Percentiles rank a stretch among this genome's conserved stretches.
phyloP scores from a whole-genome alignment of 192 early-diverging fungal species.

The Linnemannia zychae region DNA sequence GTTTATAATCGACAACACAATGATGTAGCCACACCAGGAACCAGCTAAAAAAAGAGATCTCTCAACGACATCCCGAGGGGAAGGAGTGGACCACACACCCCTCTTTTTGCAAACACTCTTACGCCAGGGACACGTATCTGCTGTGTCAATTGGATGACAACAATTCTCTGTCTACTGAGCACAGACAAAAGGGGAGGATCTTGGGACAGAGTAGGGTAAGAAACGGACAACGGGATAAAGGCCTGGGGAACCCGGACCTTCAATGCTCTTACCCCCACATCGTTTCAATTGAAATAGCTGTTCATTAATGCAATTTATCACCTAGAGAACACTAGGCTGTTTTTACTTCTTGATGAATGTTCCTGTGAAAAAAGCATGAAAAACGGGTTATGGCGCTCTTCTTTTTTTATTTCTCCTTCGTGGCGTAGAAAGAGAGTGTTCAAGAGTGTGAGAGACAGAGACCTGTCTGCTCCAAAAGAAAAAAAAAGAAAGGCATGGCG shows the following conservation, averaged over 20 bases:
- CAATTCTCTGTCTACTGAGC: background rate
- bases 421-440: background rate
- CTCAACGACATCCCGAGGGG: background rate
- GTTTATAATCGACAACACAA: background rate
- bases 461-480: background rate
- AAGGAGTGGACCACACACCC: background rate
- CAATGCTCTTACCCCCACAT: background rate
- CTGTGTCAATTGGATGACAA: too few relatives aligned
- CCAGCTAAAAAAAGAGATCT: background rate
- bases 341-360: too few relatives aligned
- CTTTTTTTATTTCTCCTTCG: background rate
- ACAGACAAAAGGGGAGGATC: background rate
- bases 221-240: background rate
- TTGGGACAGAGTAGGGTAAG: background rate
- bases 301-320: constrained; percentile 1
- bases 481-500: background rate
- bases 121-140: too few relatives aligned
- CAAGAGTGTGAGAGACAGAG: background rate
- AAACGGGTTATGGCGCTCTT: background rate
- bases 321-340: background rate
- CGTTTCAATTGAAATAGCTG: background rate
- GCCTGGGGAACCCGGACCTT: background rate
- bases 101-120: too few relatives aligned
- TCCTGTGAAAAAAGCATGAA: background rate
- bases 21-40: background rate